phyloP scores from a whole-genome alignment of 2,329 filamentous ascomycete genomes.

The Fusarium subtropicale region DNA sequence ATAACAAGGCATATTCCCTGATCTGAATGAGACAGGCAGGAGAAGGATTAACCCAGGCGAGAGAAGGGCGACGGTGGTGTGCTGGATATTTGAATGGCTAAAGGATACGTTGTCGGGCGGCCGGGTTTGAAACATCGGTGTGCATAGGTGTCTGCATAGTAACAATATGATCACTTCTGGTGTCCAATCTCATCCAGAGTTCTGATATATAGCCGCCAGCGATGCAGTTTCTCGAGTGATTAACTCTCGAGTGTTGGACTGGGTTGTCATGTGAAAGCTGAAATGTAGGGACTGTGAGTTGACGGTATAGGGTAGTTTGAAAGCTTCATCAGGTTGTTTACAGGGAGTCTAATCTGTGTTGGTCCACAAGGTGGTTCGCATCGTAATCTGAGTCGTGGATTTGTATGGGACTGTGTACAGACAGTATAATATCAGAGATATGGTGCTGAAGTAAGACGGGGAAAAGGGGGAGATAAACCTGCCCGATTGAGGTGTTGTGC shows the following conservation, averaged over 20 bases:
- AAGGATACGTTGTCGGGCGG: constrained; percentile 5
- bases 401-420: background rate
- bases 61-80: constrained; percentile 2
- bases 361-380: background rate
- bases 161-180: constrained; percentile 21
- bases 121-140: constrained; percentile 38
- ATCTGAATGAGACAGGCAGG: constrained; percentile 20
- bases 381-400: background rate
- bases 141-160: constrained; percentile 33
- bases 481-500: background rate
- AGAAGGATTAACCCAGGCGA: background rate
- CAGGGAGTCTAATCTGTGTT: background rate
- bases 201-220: constrained; percentile 9
- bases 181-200: constrained; percentile 18
- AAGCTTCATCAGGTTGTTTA: background rate
- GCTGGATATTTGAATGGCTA: constrained; percentile 12
- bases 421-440: background rate
- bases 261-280: background rate
- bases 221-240: constrained; percentile 6
- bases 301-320: background rate
- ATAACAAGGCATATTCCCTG: background rate
- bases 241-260: background rate
- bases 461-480: background rate
- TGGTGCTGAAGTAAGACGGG: background rate
- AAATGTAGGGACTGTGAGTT: background rate